phyloP scores from a whole-genome alignment of 73 alveolate species.

The Stentor coeruleus region DNA sequence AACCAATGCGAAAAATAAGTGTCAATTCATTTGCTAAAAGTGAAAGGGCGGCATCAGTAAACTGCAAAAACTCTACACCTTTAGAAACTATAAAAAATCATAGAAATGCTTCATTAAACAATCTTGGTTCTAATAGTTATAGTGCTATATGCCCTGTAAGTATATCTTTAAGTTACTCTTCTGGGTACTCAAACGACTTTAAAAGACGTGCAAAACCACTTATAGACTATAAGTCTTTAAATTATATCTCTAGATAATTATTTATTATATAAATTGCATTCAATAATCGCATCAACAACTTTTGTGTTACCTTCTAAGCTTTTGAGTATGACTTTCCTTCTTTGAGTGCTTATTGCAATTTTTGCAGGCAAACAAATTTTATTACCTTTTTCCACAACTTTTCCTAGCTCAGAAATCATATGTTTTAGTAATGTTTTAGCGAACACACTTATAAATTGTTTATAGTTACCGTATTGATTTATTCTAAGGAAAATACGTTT shows the following conservation, averaged over 20 bases:
- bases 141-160: background rate
- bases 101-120: too few species aligned
- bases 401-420: background rate
- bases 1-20: too few species aligned
- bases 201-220: background rate
- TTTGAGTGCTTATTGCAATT: background rate
- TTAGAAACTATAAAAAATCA: too few species aligned
- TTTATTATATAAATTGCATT: background rate
- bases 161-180: background rate
- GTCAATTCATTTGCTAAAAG: too few species aligned
- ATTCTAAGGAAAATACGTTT: background rate
- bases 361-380: background rate
- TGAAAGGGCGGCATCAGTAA: too few species aligned
- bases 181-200: background rate
- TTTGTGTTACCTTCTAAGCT: background rate
- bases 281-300: background rate
- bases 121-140: background rate
- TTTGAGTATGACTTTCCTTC: background rate
- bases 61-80: too few species aligned
- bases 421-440: background rate
- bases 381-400: background rate
- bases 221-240: background rate
- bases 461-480: background rate
- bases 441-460: background rate
- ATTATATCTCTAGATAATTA: background rate